Evolutionary conservation across 2,329 filamentous ascomycete species (phyloP), one percentile per base, ranked within the genome.

Genomic region (Pseudogymnoascus sp.): DNA sequence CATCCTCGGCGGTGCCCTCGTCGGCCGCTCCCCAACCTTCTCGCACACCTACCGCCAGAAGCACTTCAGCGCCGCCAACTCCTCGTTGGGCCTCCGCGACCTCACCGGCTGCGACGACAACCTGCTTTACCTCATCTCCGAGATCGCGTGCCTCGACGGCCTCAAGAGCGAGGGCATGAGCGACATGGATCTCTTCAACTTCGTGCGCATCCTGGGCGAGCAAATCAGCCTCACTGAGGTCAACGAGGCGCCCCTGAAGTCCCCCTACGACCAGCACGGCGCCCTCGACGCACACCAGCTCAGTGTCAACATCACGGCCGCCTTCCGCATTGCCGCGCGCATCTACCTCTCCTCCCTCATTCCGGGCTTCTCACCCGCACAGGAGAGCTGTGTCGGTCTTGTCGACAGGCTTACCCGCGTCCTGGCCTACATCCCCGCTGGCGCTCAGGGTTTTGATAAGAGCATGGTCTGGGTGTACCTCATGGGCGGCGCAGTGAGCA

Each of bases 321-420:
- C 95, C 43, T 99, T 96, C 84, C 90, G 93, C 69, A 79, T 96
- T 60, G 93, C 93, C 2, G 92, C 93, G 2, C 88, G 93, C 70
- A 91, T 99, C 76, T 97, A 97, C 76, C 86, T 97, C n/a, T 96
- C 91, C 84, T 92, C 90, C 71, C 81, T 99, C 35, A 90, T 97
- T 0, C 93, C 93, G 0, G 91, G 91, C 61, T 94, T 93, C 76
- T 86, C 87, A 68, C 88, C 89, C 57, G 81, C 80, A 62, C 87
- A 94, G 68, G 78, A 79, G 7, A 90, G 87, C 72, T 92, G 87
- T 70, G 79, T 88, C 69, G 86, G 86, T 66, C 81, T 97, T 22
- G 84, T 97, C 41, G 83, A 88, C 63, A 89, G 90, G 69, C 84
- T 97, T 64, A 85, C 88, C 25, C 82, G 84, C 62, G 84, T 88